phyloP scores from a whole-genome alignment of 768 basidiomycete species.

The Mycena venus region DNA sequence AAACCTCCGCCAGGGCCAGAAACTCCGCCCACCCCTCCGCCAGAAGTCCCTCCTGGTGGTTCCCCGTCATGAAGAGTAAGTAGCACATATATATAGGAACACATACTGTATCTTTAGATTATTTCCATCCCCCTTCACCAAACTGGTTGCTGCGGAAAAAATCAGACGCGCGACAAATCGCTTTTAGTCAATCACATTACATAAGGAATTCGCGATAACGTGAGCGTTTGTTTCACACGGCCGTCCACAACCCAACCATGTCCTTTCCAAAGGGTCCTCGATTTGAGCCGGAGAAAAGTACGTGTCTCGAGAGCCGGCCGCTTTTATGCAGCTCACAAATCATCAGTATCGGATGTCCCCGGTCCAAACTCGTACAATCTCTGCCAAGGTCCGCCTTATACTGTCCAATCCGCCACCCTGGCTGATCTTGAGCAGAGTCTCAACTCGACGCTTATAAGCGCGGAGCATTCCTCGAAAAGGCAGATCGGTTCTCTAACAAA shows the following conservation, averaged over 20 bases:
- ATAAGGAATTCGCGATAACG: background rate
- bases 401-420: background rate
- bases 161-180: background rate
- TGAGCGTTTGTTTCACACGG: background rate
- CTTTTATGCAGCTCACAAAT: background rate
- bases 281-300: conserved; percentile 58
- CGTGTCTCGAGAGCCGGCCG: too few species aligned
- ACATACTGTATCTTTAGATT: conserved; percentile 26
- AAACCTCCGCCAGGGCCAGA: conserved; percentile 11
- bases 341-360: conserved; percentile 62
- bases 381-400: conserved; percentile 48
- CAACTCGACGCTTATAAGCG: conserved; percentile 67
- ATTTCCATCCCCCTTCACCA: conserved; percentile 20
- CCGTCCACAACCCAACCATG: conserved; percentile 9
- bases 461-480: conserved; percentile 70
- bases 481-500: conserved; percentile 63
- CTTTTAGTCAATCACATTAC: background rate
- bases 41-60: conserved; percentile 5
- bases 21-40: conserved; percentile 19
- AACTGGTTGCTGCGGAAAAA: background rate
- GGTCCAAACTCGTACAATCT: conserved; percentile 65
- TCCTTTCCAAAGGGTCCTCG: conserved; percentile 63
- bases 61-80: background rate
- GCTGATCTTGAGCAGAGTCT: conserved; percentile 47
- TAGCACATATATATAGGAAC: background rate